Base-by-base conservation (phyloP, 164 flowering plant genomes). In the Macadamia tetraphylla region DNA sequence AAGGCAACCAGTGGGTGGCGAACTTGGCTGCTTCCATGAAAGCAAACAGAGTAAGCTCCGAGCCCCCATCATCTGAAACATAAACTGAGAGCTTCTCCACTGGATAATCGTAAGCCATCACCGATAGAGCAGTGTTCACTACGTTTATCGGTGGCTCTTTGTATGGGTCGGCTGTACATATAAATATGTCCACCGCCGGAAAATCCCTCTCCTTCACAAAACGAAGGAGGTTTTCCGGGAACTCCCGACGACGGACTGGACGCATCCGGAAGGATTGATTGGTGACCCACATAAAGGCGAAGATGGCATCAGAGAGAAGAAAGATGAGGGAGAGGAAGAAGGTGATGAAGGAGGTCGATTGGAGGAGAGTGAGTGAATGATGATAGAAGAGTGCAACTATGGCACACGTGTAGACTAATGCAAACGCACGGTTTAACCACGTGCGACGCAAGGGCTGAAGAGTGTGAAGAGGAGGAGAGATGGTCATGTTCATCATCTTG, bases 161-260 rank as follows among this genome's bases (percentile, higher is more conserved):
- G 73, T 43, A 58, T 23, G 77, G 77, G 62, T 74, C 77, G 5
- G 77, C 73, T 9, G 77, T 74, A 58, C 77, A 74, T 29, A 74
- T 56, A 53, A 74, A 66, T 66, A 74, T 65, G 59, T 74, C 77
- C 48, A 74, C 18, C 8, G 58, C 62, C 42, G 73, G 77, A 29
- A 60, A 74, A 29, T 56, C 60, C 15, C 9, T n/a, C 46, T 29
- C 15, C 13, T 35, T 29, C 1, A 60, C 29, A 31, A 48, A 73
- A 1, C 43, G 6, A 29, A 9, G 29, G 31, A 66, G 59, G 62
- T 70, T 62, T 13, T 69, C 63, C n/a, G 58, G 65, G 51, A 60
- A 62, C 15, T n/a, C 66, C n/a, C 49, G 29, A 17, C 68, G 68
- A 10, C 31, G 64, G 58, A 48, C 29, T 0, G 73, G 73, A 18